Evolutionary conservation across 306 rosid genomes (phyloP).

Genomic region (Spatholobus suberectus): DNA sequence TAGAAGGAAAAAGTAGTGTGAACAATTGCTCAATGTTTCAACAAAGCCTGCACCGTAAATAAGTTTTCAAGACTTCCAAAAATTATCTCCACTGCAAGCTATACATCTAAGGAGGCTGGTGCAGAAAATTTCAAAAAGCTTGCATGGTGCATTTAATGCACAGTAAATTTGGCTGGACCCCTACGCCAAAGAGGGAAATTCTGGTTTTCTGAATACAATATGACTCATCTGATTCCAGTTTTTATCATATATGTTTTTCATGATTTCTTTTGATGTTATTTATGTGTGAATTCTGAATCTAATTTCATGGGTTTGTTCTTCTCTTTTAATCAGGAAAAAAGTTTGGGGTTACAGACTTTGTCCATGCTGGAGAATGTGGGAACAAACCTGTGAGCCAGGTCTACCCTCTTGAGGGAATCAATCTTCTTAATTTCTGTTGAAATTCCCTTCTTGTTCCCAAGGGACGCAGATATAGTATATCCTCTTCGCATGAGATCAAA

Average conservation of each 20-base stretch:
- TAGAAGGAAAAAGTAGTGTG: too few species aligned
- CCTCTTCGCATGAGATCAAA: neutral
- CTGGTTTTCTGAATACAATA: neutral
- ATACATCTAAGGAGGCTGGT: too few species aligned
- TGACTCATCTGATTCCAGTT: neutral
- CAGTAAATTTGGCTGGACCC: too few species aligned
- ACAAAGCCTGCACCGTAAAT: too few species aligned
- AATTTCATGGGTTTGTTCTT: neutral
- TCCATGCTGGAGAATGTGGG: constrained; percentile 52
- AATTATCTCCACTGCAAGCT: too few species aligned
- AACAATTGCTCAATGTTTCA: too few species aligned
- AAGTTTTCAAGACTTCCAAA: too few species aligned
- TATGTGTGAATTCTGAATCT: neutral
- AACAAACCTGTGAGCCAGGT: constrained; percentile 77
- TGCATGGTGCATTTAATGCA: too few species aligned
- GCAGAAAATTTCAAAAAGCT: too few species aligned
- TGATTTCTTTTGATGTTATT: neutral
- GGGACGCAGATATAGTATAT: neutral
- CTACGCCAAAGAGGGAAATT: neutral
- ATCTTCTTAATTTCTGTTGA: neutral
- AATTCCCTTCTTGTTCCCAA: neutral
- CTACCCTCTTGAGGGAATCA: neutral
- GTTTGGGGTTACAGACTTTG: constrained; percentile 76
- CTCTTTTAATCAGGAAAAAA: constrained; percentile 60
- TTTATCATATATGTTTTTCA: neutral